A percentile compares a stretch with the other conserved stretches of the same genome.
Evolutionary conservation across 2,329 filamentous ascomycete species (phyloP).

Genomic region (Dactylella cylindrospora): DNA sequence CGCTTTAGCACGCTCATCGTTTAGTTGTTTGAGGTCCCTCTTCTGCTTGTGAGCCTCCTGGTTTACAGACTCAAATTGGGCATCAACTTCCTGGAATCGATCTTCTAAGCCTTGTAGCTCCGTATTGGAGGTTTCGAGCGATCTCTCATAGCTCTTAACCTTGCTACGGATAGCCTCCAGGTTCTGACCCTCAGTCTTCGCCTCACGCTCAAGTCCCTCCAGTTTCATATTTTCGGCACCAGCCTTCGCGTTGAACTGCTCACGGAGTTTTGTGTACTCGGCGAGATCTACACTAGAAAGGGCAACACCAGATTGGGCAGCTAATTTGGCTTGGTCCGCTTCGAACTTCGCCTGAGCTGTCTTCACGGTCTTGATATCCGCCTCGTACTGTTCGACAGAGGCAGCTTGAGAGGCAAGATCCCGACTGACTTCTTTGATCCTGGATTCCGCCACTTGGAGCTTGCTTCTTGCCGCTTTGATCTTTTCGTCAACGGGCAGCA

Average conservation of each 20-base stretch:
- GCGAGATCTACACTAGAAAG: slow-evolving; percentile 82
- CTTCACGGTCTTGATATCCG: slow-evolving; percentile 78
- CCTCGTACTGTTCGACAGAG: slow-evolving; percentile 72
- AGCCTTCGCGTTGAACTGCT: slow-evolving; percentile 80
- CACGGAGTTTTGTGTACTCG: slow-evolving; percentile 81
- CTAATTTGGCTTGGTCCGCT: slow-evolving; percentile 77
- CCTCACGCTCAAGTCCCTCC: slow-evolving; percentile 81
- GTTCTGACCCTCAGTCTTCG: slow-evolving; percentile 88
- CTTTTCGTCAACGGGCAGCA: slow-evolving; percentile 91
- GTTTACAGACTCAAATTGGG: slow-evolving; percentile 63
- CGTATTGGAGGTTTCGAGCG: slow-evolving; percentile 70
- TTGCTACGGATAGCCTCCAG: slow-evolving; percentile 86
- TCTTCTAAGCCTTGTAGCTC: slow-evolving; percentile 63
- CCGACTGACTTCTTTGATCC: slow-evolving; percentile 70
- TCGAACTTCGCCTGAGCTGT: slow-evolving; percentile 89
- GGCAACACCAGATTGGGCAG: slow-evolving; percentile 82
- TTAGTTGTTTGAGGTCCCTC: slow-evolving; percentile 81
- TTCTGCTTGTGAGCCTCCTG: slow-evolving; percentile 84
- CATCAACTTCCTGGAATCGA: slow-evolving; percentile 48
- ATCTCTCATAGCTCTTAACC: slow-evolving; percentile 74
- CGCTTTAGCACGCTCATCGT: slow-evolving; percentile 77
- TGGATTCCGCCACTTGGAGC: slow-evolving; percentile 66
- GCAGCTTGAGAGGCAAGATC: slow-evolving; percentile 72
- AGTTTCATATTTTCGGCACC: slow-evolving; percentile 79
- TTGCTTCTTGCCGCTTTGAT: slow-evolving; percentile 75